Base-by-base conservation (phyloP, 2,329 filamentous ascomycete genomes). In the Lomentospora prolificans region DNA sequence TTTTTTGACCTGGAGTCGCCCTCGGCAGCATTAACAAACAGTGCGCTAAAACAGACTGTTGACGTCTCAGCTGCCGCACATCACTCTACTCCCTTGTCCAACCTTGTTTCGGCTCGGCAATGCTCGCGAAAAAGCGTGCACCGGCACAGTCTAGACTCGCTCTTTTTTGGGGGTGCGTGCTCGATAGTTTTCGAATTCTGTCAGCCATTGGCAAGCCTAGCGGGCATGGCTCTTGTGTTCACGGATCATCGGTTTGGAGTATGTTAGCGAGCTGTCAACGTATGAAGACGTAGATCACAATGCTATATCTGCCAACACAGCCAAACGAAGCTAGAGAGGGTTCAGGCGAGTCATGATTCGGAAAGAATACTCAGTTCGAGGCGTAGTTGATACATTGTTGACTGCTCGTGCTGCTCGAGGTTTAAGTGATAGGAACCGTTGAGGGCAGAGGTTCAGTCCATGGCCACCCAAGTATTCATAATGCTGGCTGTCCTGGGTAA, bases 71-170 rank as follows among this genome's bases (percentile, higher is more conserved):
- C 30, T 36, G 27, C 50, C 30, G 7, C 10, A 52, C n/a, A 19
- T 17, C 30, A 33, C 8, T 10, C 3, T 36, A 8, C 27, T 28
- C 50, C 50, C 30, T 52, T 33, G 27, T 19, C 19, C 27, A 36
- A 33, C 27, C 50, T 22, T 52, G 50, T 52, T 52, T 52, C 50
- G 50, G 22, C 5, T 52, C 27, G 50, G 50, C 50, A 52, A 36
- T 46, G 41, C 41, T 46, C 41, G n/a, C 41, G 41, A 46, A 24
- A 46, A 19, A 24, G 19, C 24, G 41, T 33, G 30, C 7, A 6
- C 30, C 30, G 30, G 30, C 30, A 33, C 7, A 33, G 30, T 33
- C 30, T 12, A 33, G 30, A 33, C 30, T 33, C 30, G 6, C 12
- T 33, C 7, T 12, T 33, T 33, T 33, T 33, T 33, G 30, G 30